Evolutionary conservation across 2,329 filamentous ascomycete genomes (phyloP), one percentile per base, ranked within the genome.

Genomic region (Helicocarpus griseus): DNA sequence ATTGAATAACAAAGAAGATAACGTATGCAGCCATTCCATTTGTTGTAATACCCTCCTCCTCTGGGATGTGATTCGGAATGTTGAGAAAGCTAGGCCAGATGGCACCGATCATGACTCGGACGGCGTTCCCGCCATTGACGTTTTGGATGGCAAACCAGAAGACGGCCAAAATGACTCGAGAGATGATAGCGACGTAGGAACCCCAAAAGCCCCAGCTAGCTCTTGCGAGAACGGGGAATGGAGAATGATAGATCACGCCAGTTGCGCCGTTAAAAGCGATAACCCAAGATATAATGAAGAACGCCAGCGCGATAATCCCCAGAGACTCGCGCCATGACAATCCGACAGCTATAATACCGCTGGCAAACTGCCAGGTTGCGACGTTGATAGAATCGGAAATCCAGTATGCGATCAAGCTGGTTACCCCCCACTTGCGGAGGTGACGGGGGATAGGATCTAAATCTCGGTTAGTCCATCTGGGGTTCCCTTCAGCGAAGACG

Each of bases 251-350:
- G 21, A 79, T 81, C 8, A 89, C 87, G 52, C 89, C 90, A 47
- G 95, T 90, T 46, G 88, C 82, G 57, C 87, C 89, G 5, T 87
- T 94, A 56, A 84, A 56, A 61, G 82, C 85, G 57, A 94, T 79
- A 69, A 95, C 94, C 64, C 72, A 73, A 31, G 77, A 87, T 0
- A 88, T 81, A 57, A 95, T 83, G 38, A 81, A 75, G 64, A 95
- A 95, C 49, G 90, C 89, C 24, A 90, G 71, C 83, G 88, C 91
- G 40, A 95, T 87, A 62, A 86, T 89, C 13, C 89, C 71, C 84
- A 86, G 89, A 2, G 87, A 85, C 70, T 95, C 88, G 88, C 89
- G 94, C 89, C 89, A 95, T 7, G 87, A 87, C 19, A 94, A 75
- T 13, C 88, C 87, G 45, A 72, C 75, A 1, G 85, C 79, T 31